phyloP scores from a whole-genome alignment of 2,329 filamentous ascomycete species.

The Rutstroemia sp. region DNA sequence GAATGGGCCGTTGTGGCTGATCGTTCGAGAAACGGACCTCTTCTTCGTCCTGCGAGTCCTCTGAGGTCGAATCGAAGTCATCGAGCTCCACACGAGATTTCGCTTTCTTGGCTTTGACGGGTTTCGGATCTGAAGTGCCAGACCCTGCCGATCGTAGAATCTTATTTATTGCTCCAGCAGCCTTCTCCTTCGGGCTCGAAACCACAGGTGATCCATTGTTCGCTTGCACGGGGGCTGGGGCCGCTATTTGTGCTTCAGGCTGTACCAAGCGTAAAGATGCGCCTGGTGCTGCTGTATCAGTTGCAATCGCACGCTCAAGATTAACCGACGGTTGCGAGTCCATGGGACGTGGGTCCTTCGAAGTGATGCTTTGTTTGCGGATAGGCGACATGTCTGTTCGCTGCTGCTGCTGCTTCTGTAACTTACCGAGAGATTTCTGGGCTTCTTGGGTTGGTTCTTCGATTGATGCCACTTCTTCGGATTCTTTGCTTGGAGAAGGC shows the following conservation, averaged over 20 bases:
- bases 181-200: constrained; percentile 36
- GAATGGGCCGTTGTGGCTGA: constrained; percentile 25
- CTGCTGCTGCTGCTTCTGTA: constrained; percentile 62
- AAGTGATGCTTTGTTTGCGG: constrained; percentile 15
- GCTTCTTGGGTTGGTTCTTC: constrained; percentile 28
- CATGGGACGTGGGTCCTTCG: constrained; percentile 16
- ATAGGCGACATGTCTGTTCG: constrained; percentile 22
- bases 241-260: constrained; percentile 26
- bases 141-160: constrained; percentile 35
- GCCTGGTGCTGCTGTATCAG: constrained; percentile 20
- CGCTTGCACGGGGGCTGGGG: constrained; percentile 9
- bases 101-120: constrained; percentile 49
- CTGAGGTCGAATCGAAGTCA: constrained; percentile 51
- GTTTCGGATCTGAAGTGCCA: constrained; percentile 41
- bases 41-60: constrained; percentile 31
- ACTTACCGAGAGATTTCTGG: constrained; percentile 56
- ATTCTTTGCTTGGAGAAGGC: constrained; percentile 28
- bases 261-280: constrained; percentile 27
- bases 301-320: constrained; percentile 22
- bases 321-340: constrained; percentile 22
- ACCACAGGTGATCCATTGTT: constrained; percentile 29
- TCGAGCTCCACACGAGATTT: constrained; percentile 61
- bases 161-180: constrained; percentile 35
- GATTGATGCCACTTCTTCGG: constrained; percentile 21
- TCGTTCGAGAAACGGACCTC: constrained; percentile 17